A percentile compares a stretch with the other conserved stretches of the same genome.
Evolutionary conservation across 805 yeast genomes (phyloP).

Genomic region (Saccharomyces eubayanus): DNA sequence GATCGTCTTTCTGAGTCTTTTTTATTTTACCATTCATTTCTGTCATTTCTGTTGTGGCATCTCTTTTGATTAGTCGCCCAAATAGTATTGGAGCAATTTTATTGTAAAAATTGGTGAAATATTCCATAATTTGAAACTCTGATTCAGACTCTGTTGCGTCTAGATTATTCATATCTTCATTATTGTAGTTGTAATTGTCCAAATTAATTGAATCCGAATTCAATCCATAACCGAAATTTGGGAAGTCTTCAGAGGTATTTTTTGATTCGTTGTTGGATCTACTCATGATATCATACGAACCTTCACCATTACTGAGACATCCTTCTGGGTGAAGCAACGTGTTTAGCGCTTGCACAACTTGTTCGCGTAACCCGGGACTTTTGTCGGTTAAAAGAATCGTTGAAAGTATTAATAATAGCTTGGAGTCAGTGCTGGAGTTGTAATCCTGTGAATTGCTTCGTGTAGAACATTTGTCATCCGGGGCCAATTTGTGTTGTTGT

Average conservation of each 20-base stretch:
- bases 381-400: constrained; percentile 54
- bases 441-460: not conserved
- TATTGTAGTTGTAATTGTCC: constrained; percentile 4
- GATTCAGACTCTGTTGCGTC: constrained; percentile 4
- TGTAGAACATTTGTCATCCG: constrained; percentile 3
- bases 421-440: constrained; percentile 40
- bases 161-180: constrained; percentile 18
- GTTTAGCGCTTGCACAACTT: constrained; percentile 75
- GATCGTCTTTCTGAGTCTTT: constrained; percentile 28
- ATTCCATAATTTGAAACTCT: constrained; percentile 21
- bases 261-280: not conserved
- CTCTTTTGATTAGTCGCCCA: constrained; percentile 33
- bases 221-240: constrained; percentile 2
- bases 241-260: not conserved
- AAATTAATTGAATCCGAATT: constrained; percentile 3
- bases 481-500: not conserved
- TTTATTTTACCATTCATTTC: not conserved
- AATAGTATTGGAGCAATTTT: constrained; percentile 54
- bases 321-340: constrained; percentile 56
- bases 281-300: not conserved
- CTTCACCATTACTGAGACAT: constrained; percentile 18
- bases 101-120: constrained; percentile 50
- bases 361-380: constrained; percentile 67
- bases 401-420: constrained; percentile 46
- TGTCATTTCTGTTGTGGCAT: constrained; percentile 3